Base-by-base conservation (phyloP, 768 basidiomycete genomes). In the Cubamyces sp. region DNA sequence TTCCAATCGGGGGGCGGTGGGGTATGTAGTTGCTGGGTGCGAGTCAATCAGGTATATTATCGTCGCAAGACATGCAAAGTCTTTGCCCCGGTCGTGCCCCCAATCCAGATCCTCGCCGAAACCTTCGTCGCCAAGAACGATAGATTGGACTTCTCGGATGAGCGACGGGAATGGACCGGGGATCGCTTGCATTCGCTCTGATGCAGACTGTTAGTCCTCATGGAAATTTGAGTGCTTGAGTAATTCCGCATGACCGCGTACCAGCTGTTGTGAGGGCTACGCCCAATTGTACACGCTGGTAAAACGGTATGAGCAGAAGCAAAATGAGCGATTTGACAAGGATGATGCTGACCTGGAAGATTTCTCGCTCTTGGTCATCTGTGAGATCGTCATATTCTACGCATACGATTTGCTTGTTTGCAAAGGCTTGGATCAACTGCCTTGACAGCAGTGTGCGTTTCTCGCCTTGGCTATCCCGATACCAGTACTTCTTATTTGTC, bases 191-290 rank as follows among this genome's bases (percentile, higher is more conserved):
- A 92, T 77, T 67, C 88, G 87, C 68, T 92, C 90, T 81, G 70
- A 23, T 56, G 19, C 15, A 25, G 9, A 63, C 34, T 23, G 19
- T 52, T 16, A 50, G 47, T 50, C 19, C 34, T 30, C 9, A 37
- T 47, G 14, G 30, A 9, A 16, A 15, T 40, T 28, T 5, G 5
- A 6, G 2, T 16, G 34, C 18, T 8, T 12, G 19, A 9, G n/a
- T 41, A 26, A 15, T n/a, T 12, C 19, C 19, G 26, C 21, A 51
- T 5, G 19, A 28, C 18, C 26, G 15, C 75, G 39, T 67, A 83
- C 85, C 87, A 57, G 87, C 86, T 11, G 85, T 84, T 0, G 88
- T 90, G 34, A 91, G 76, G 0, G 90, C 87, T 75, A 92, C 86
- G 8, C 90, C 90, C 5, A 89, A 77, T 71, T 91, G 90, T 12